phyloP scores from a whole-genome alignment of 164 flowering plant species.

The Cinnamomum chago region DNA sequence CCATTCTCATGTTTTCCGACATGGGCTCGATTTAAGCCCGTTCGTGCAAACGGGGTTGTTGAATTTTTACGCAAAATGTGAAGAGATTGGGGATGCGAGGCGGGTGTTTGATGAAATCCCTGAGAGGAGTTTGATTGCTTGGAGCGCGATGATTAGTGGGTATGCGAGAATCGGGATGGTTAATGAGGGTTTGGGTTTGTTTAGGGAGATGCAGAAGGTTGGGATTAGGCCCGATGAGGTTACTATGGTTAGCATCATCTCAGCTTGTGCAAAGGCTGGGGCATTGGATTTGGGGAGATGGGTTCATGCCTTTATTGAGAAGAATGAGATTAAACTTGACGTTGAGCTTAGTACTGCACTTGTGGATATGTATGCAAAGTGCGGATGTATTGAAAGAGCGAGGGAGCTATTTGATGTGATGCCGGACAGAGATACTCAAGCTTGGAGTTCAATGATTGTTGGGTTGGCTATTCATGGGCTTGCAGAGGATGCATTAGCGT shows the following conservation, averaged over 20 bases:
- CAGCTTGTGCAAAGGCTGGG: conserved; percentile 40
- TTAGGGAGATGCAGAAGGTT: conserved; percentile 42
- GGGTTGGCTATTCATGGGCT: conserved; percentile 44
- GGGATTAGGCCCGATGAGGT: conserved; percentile 40
- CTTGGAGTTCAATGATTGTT: conserved; percentile 49
- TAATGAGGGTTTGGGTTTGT: conserved; percentile 35
- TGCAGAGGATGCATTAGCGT: conserved; percentile 37
- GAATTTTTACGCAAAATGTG: conserved; percentile 41
- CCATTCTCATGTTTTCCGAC: conserved; percentile 34
- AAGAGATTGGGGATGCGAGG: conserved; percentile 27
- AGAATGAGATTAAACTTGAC: conserved; percentile 24
- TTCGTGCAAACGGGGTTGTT: conserved; percentile 38
- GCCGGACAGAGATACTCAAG: conserved; percentile 35
- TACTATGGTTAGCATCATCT: conserved; percentile 44
- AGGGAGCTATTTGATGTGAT: conserved; percentile 33
- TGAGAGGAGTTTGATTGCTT: conserved; percentile 34
- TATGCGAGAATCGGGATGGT: conserved; percentile 34
- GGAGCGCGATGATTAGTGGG: conserved; percentile 50
- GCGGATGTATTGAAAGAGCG: conserved; percentile 42
- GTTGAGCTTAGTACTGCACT: conserved; percentile 46
- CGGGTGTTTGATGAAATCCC: conserved; percentile 44
- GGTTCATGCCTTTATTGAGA: conserved; percentile 40
- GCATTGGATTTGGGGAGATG: conserved; percentile 46
- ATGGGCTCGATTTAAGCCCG: conserved; percentile 30
- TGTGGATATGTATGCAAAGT: conserved; percentile 47